Evolutionary conservation across 208 protist genomes (phyloP).

Genomic region (Leishmania aethiopica): DNA sequence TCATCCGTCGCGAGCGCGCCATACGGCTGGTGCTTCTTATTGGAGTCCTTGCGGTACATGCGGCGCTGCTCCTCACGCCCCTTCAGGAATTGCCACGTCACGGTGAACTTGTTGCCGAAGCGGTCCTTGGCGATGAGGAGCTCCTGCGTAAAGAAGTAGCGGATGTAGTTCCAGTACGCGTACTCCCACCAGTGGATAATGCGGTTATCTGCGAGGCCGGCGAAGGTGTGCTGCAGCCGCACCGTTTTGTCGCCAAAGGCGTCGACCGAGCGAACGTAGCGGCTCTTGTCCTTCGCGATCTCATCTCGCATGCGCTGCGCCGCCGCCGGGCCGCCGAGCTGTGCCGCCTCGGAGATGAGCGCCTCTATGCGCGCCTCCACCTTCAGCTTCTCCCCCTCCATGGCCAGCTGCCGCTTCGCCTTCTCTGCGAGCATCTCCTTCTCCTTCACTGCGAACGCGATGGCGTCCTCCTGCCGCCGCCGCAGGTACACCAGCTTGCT

Average conservation of each 20-base stretch:
- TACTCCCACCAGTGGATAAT: slow-evolving; percentile 88
- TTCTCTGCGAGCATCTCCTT: slow-evolving; percentile 73
- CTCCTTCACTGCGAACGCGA: slow-evolving; percentile 79
- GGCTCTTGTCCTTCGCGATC: slow-evolving; percentile 50
- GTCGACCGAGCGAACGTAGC: slow-evolving; percentile 81
- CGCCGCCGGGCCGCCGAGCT: slow-evolving; percentile 48
- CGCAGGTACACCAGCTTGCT: slow-evolving; percentile 77
- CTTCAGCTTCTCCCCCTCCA: slow-evolving; percentile 44
- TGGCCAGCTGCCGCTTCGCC: slow-evolving; percentile 70
- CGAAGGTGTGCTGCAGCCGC: slow-evolving; percentile 84
- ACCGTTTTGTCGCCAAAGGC: slow-evolving; percentile 88
- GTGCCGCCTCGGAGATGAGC: slow-evolving; percentile 56
- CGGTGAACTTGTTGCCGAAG: slow-evolving; percentile 90
- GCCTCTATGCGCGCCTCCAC: slow-evolving; percentile 54
- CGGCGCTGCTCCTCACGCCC: slow-evolving; percentile 85
- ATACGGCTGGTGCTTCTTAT: slow-evolving; percentile 88
- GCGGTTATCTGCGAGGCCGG: slow-evolving; percentile 83
- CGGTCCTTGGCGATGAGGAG: slow-evolving; percentile 90
- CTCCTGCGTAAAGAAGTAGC: slow-evolving; percentile 91
- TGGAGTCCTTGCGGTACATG: slow-evolving; percentile 86
- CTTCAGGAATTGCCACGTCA: slow-evolving; percentile 86
- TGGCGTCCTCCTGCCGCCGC: slow-evolving; percentile 76
- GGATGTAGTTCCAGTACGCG: slow-evolving; percentile 89
- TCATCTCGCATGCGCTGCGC: slow-evolving; percentile 54
- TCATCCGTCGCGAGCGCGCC: slow-evolving; percentile 85